phyloP scores from a whole-genome alignment of 2,329 filamentous ascomycete species.

The Pyricularia pennisetigena region DNA sequence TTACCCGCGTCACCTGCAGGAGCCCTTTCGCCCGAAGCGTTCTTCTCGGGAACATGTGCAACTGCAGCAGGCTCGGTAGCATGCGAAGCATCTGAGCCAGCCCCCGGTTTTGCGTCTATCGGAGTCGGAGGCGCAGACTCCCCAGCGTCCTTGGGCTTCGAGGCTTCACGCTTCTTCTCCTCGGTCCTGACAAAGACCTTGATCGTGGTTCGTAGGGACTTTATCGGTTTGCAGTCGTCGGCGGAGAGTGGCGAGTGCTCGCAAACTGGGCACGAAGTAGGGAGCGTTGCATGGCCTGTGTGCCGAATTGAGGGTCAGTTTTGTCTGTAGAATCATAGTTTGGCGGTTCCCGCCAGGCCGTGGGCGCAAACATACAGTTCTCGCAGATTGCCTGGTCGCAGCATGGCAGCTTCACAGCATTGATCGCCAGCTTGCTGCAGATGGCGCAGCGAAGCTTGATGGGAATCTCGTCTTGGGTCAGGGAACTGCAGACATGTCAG shows the following conservation, averaged over 20 bases:
- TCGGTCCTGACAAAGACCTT: conserved; percentile 84
- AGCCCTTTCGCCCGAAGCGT: background rate
- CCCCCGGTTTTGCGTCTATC: conserved; percentile 23
- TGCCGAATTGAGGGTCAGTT: background rate
- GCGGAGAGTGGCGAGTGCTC: conserved; percentile 81
- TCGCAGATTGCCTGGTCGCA: conserved; percentile 95
- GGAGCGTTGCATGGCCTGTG: conserved; percentile 54
- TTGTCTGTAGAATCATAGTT: background rate
- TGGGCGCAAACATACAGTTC: conserved; percentile 48
- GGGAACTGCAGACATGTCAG: conserved; percentile 42
- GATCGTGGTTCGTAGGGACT: conserved; percentile 84
- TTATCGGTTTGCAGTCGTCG: conserved; percentile 81
- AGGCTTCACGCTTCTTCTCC: conserved; percentile 76
- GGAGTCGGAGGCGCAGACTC: conserved; percentile 28
- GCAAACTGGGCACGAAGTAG: conserved; percentile 81
- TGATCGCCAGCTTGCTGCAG: conserved; percentile 83
- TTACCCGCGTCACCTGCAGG: background rate
- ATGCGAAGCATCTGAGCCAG: background rate
- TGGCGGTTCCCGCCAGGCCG: background rate
- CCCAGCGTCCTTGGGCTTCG: conserved; percentile 39
- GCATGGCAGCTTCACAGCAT: conserved; percentile 85
- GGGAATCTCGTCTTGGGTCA: conserved; percentile 79
- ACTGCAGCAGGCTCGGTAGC: background rate
- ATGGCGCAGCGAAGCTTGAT: conserved; percentile 91
- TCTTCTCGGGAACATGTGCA: background rate